phyloP scores from a whole-genome alignment of 225 moss, liverwort and hornwort species.

The Polytrichum formosum region DNA sequence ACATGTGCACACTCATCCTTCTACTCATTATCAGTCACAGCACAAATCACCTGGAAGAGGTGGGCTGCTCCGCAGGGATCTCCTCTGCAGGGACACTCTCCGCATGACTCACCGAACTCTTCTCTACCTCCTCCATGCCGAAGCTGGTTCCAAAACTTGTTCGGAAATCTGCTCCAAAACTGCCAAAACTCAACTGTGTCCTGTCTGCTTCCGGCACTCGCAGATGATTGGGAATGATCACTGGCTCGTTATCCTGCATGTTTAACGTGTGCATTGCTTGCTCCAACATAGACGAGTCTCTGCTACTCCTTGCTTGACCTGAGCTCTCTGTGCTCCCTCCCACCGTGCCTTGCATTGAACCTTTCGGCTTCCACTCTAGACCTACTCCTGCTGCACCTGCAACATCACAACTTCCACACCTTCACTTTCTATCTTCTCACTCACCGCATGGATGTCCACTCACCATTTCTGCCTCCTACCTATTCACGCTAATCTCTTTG shows the following conservation, averaged over 20 bases:
- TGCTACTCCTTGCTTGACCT: slow-evolving; percentile 18
- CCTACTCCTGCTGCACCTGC: slow-evolving; percentile 33
- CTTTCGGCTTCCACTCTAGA: slow-evolving; percentile 71
- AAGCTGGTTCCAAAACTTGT: slow-evolving; percentile 48
- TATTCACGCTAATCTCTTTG: too few relatives aligned
- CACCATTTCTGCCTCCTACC: too few relatives aligned
- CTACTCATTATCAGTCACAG: neutral
- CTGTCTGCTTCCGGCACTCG: slow-evolving; percentile 70
- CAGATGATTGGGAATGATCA: slow-evolving; percentile 69
- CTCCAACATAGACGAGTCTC: slow-evolving; percentile 33
- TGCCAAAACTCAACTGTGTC: slow-evolving; percentile 73
- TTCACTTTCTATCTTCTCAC: too few relatives aligned
- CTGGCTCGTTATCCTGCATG: slow-evolving; percentile 61
- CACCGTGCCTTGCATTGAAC: slow-evolving; percentile 21
- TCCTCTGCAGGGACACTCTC: slow-evolving; percentile 42
- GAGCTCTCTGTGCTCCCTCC: slow-evolving; percentile 28
- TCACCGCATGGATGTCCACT: too few relatives aligned
- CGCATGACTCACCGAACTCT: slow-evolving; percentile 13
- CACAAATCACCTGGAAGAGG: slow-evolving; percentile 25
- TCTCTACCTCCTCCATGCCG: slow-evolving; percentile 45
- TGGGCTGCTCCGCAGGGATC: slow-evolving; percentile 31
- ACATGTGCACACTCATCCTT: too few relatives aligned
- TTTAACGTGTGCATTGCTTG: slow-evolving; percentile 43
- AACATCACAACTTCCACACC: neutral
- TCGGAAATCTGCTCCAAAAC: slow-evolving; percentile 62